A percentile compares a stretch with the other conserved stretches of the same genome.
These are phyloP conservation scores for Leavenworthia alabamica DNA, from an alignment of 345 rosid genomes.

Conservation along the genomic window DNA sequence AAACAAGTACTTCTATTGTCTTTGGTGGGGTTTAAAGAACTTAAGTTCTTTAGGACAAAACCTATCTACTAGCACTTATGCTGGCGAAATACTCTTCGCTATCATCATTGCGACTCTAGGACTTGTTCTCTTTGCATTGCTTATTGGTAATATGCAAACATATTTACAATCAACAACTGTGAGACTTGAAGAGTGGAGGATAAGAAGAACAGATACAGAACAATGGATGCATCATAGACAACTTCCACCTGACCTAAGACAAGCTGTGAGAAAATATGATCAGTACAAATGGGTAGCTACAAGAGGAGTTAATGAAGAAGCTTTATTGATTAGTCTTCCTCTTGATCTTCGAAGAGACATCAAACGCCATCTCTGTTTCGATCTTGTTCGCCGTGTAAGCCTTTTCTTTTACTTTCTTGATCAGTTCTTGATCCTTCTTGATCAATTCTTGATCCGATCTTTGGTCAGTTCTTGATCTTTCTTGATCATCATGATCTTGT, in stretches of 20 bases:
- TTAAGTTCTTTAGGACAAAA: constrained; percentile 85
- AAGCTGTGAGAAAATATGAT: constrained; percentile 65
- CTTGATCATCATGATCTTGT: neutral
- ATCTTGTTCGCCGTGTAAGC: constrained; percentile 83
- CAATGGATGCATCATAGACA: constrained; percentile 97
- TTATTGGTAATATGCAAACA: constrained; percentile 95
- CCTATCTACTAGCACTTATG: constrained; percentile 69
- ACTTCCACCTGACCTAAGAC: constrained; percentile 60
- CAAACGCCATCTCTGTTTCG: constrained; percentile 85
- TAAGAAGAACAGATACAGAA: constrained; percentile 80
- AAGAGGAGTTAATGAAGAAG: constrained; percentile 82
- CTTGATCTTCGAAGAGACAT: constrained; percentile 77
- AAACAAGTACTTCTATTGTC: constrained; percentile 80
- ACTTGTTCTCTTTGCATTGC: constrained; percentile 83
- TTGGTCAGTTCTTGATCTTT: neutral
- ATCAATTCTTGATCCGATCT: neutral
- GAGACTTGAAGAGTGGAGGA: constrained; percentile 88
- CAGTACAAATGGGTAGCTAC: constrained; percentile 90
- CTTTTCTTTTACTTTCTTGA: neutral
- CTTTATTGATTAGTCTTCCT: constrained; percentile 68
- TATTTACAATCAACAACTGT: constrained; percentile 76
- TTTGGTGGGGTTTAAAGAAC: constrained; percentile 95
- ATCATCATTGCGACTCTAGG: constrained; percentile 72
- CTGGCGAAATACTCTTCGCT: constrained; percentile 72
- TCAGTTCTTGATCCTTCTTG: neutral